These are phyloP conservation scores for Erucastrum elatum DNA, from an alignment of 345 rosid species.

Conservation along the genomic window DNA sequence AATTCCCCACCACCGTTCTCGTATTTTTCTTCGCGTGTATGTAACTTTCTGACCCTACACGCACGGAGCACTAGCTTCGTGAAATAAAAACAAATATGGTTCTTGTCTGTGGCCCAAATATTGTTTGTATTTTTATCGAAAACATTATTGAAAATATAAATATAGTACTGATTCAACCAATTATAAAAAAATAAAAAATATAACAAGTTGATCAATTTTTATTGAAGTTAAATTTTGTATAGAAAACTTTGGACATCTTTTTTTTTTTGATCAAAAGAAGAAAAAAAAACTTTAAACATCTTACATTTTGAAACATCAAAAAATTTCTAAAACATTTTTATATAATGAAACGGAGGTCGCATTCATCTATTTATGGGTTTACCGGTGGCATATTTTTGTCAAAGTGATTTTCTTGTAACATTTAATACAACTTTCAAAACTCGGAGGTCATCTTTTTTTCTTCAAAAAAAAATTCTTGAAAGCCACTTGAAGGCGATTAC, in stretches of 20 bases:
- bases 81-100: constrained; percentile 3
- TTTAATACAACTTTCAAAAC: background rate
- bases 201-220: no score
- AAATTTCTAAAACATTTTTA: no score
- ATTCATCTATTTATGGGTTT: background rate
- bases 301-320: no score
- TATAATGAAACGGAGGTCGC: no score
- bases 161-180: no score
- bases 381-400: background rate
- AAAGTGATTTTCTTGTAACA: background rate
- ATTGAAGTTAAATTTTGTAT: no score
- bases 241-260: no score
- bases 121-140: background rate
- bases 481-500: background rate
- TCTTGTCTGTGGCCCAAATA: constrained; percentile 15
- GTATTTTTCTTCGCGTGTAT: background rate
- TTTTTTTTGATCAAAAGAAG: no score
- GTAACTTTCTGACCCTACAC: constrained; percentile 24
- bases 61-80: constrained; percentile 35
- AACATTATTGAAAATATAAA: background rate
- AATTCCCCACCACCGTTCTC: constrained; percentile 1
- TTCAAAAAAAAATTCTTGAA: background rate
- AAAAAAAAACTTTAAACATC: no score
- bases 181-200: no score
- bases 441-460: background rate